phyloP scores from a whole-genome alignment of 2,329 filamentous ascomycete species.

The Sordariomycetes sp. region DNA sequence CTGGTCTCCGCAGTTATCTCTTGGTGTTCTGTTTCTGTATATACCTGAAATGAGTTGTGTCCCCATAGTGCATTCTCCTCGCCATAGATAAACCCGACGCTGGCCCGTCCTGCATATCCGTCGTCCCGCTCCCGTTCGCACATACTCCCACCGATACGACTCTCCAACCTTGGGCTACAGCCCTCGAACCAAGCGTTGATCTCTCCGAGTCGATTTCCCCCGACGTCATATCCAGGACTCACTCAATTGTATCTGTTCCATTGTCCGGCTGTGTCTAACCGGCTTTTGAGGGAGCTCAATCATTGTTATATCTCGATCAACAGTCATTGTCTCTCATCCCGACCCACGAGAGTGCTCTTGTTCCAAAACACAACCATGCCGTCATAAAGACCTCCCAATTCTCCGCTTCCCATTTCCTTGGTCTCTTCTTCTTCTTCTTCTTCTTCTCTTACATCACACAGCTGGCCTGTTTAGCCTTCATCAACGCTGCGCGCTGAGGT shows the following conservation, averaged over 20 bases:
- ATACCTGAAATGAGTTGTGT: background rate
- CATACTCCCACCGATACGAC: background rate
- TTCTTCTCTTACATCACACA: slow-evolving; percentile 1
- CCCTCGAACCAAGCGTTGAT: background rate
- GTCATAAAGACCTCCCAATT: background rate
- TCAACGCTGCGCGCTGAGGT: background rate
- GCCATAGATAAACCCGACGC: slow-evolving; percentile 1
- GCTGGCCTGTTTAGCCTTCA: background rate
- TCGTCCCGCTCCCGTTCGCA: background rate
- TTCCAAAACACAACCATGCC: background rate
- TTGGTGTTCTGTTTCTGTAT: background rate
- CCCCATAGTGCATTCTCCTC: background rate
- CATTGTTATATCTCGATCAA: background rate
- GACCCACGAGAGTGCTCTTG: background rate
- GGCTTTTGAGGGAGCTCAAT: background rate
- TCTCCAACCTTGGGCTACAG: background rate
- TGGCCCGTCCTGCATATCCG: slow-evolving; percentile 1
- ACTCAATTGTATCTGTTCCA: background rate
- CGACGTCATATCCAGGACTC: background rate
- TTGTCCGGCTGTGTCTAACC: background rate
- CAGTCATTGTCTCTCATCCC: background rate
- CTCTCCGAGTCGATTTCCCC: background rate
- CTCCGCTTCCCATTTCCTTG: background rate
- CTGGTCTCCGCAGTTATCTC: background rate
- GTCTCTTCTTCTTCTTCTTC: slow-evolving; percentile 1